Base-by-base conservation (phyloP, 176 grass and related monocot genomes). In the Triticum turgidum region DNA sequence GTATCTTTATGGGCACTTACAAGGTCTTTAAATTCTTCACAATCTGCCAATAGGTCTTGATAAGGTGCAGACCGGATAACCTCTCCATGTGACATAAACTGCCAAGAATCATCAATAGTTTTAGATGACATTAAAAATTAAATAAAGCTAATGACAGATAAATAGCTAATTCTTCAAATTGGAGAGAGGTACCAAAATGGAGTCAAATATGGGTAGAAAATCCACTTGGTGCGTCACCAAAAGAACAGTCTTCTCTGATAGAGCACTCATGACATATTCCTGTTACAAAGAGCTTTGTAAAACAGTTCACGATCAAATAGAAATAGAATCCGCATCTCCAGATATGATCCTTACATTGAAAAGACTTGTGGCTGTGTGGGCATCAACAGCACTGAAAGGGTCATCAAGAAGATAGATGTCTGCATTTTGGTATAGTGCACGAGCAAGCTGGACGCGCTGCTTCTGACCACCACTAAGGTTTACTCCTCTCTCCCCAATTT, bases 381-480 rank as follows among this genome's bases (percentile, higher is more conserved):
- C 91, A 91, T 98, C 96, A 39, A 98, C 96, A 42, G 96, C 93
- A 86, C 96, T 98, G 86, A 98, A 98, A 80, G 96, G 96, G 34
- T 98, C 91, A 85, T 98, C 96, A 71, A 98, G 90, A 37, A 98
- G 88, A 89, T 98, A 98, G 58, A 92, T 88, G 54, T 98, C 93
- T 18, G 93, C 90, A 87, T 96, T 86, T 89, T 94, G 90, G 76
- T 98, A 98, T 45, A 98, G 82, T 54, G 96, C 93, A 84, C 96
- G 93, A 81, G 96, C 96, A 73, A 96, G 86, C 87, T 98, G 96
- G 82, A 96, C 70, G 15, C 96, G 89, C 61, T 98, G 96, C 83
- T 98, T 98, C 87, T 98, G 96, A 20, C 96, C 96, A 17, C 96
- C 96, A 62, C 96, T 98, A 35, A 98, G 92, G 88, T 95, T 98